Base-by-base conservation (phyloP, 106 monocot genomes). In the Phalaenopsis aphrodite region DNA sequence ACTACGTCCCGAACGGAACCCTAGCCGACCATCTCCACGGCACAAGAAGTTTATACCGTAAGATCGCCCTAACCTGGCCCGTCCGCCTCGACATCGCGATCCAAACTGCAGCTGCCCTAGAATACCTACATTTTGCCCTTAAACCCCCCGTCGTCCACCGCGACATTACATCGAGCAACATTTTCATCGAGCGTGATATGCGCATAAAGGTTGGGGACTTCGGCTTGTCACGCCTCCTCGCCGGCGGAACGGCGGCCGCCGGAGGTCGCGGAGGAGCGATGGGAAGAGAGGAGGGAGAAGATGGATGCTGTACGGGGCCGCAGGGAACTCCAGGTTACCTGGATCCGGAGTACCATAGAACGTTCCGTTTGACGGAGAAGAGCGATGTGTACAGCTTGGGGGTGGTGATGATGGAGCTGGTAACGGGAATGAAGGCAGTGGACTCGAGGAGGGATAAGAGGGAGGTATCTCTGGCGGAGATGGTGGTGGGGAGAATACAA, bases 361-460 rank as follows among this genome's bases (percentile, higher is more conserved):
- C 52, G 52, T 52, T 52, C 12, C 52, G 52, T 52, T 12, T 52
- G 12, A 39, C 92, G 67, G 98, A 98, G 84, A 94, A 94, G 79
- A 91, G 94, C 66, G 98, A 98, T 45, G 89, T 98, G 23, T 94
- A 94, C 66, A 89, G 89, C 9, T 94, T 84, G 64, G 98, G 98
- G 0, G 92, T 94, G 72, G 77, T 91, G 67, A 78, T 93, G 37
- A 82, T 94, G 75, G 98, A 98, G 87, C 83, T 98, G 3, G 94
- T 98, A 67, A 98, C 94, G 16, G 98, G 98, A 67, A 82, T 83
- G 84, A 86, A 71, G 88, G 80, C 90, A 8, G 91, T 90, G 66
- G 89, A 90, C 78, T 89, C 86, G 52, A 88, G 86, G 24, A 91
- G 92, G 52, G 96, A 96, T 69, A 93, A 94, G 43, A 87, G 90